Evolutionary conservation across 306 rosid genomes (phyloP), one percentile per base, ranked within the genome.

Genomic region (Ormosia semicastrata): DNA sequence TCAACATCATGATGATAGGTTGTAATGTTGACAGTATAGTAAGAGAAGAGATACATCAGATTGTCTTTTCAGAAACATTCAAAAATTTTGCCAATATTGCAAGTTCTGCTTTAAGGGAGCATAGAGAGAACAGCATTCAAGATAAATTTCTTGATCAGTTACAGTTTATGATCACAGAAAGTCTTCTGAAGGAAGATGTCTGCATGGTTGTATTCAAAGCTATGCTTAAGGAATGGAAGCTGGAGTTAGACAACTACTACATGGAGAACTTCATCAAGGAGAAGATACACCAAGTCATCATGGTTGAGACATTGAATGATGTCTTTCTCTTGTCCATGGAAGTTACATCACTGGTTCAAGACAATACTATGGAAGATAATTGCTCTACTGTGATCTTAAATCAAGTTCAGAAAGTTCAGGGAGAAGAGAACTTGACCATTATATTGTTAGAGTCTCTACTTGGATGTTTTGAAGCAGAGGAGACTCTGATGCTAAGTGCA

Each of bases 381-480:
- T 15, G 11, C 10, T 79, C 75, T 33, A 30, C 8, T 10, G 66
- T 72, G 66, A 62, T 70, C 69, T 2, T 75, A 13, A 60, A 82
- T 60, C 73, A 83, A 13, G 57, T 47, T 44, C 34, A 43, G 40
- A 76, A 78, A 59, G 66, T 36, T 65, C 77, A 64, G 2, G 41
- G 80, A 37, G 85, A 79, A 44, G 89, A 83, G 36, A 86, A 82
- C 58, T 39, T 85, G 54, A 83, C 73, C 44, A 81, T 56, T 34
- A 62, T 81, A 52, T 46, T 86, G 81, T 59, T 83, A 37, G 88
- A 73, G 71, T 83, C 85, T 63, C 76, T 81, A 66, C 47, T 77
- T 5, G 62, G 78, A 54, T 86, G 88, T 85, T 83, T 80, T 71
- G 89, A 91, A 74, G 83, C 70, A 13, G 90, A 77, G 85, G 97